phyloP scores from a whole-genome alignment of 768 basidiomycete species.

The Podaxis sp. region DNA sequence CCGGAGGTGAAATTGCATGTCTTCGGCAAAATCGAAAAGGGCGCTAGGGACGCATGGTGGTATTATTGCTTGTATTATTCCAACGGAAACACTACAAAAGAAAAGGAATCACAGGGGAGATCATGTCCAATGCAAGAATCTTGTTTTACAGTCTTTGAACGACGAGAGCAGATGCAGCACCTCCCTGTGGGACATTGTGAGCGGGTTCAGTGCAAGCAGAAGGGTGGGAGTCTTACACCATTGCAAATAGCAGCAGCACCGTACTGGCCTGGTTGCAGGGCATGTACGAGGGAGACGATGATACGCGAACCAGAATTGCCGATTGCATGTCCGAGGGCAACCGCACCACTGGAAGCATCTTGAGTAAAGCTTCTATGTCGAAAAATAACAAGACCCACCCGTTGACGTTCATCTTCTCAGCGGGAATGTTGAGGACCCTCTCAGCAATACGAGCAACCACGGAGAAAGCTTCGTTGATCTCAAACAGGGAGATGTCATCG shows the following conservation, averaged over 20 bases:
- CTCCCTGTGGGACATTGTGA: conserved; percentile 57
- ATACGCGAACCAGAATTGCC: conserved; percentile 96
- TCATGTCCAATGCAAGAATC: not conserved
- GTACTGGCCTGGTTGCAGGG: conserved; percentile 90
- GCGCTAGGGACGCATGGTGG: not conserved
- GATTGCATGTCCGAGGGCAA: conserved; percentile 94
- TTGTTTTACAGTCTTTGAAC: conserved; percentile 76
- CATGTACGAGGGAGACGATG: conserved; percentile 88
- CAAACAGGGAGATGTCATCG: conserved; percentile 87
- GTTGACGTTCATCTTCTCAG: conserved; percentile 86
- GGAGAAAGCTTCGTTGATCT: conserved; percentile 98
- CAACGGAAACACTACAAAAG: not conserved
- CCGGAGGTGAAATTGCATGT: too few species aligned
- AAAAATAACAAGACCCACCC: conserved; percentile 52
- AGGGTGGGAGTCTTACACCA: conserved; percentile 60
- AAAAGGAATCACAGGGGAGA: not conserved
- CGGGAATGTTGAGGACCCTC: conserved; percentile 81
- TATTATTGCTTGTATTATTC: conserved; percentile 3
- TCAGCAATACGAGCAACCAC: conserved; percentile 90
- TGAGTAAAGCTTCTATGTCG: conserved; percentile 8
- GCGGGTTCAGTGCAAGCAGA: conserved; percentile 5
- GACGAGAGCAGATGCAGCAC: conserved; percentile 88
- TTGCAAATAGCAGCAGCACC: conserved; percentile 98
- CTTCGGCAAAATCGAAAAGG: too few species aligned
- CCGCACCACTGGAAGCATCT: conserved; percentile 73